Evolutionary conservation across 768 basidiomycete species (phyloP), one percentile per base, ranked within the genome.

Genomic region (Leccinum fibrillosum): DNA sequence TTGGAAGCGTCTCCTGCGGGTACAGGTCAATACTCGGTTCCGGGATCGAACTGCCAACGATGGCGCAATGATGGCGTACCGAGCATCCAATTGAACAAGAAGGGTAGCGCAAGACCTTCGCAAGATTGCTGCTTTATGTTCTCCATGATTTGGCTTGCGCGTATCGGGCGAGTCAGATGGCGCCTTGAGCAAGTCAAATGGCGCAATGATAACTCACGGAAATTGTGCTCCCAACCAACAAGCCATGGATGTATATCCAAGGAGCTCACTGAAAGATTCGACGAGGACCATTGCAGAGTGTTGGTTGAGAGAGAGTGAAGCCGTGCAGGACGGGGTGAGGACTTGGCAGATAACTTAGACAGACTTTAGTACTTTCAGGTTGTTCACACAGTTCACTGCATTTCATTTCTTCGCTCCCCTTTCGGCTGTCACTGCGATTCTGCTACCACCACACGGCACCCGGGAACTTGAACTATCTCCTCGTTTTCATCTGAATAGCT

Each of bases 101-200:
- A 99, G 0, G 95, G 94, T 17, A 98, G 77, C 1, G 97, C 90
- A 52, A 99, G 85, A 30, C 95, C 89, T 65, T 94, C 93, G 69
- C 89, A 92, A 47, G 90, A 93, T 69, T 88, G 84, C 17, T 80
- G 76, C 56, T 77, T 78, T 56, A 81, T 76, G 72, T 95, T 97
- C 76, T 92, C 87, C 32, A 94, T 49, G 9, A 96, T 80, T 78
- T 97, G 94, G 50, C 93, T 95, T 57, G 50, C 39, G 32, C 28
- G 19, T 8, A 52, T 6, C 15, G 19, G 51, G 44, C 47, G 15
- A 56, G 44, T 63, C 58, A 64, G 49, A 54, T 62, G n/a, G 21
- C 47, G 64, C 52, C 19, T 51, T 42, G 25, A 21, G 52, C 39
- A 12, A 23, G 4, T 15, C 11, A 51, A 49, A 51, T 50, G 60